A percentile compares a stretch with the other conserved stretches of the same genome.
phyloP scores from a whole-genome alignment of 257 asterid genomes.

The Nicotiana undulata region DNA sequence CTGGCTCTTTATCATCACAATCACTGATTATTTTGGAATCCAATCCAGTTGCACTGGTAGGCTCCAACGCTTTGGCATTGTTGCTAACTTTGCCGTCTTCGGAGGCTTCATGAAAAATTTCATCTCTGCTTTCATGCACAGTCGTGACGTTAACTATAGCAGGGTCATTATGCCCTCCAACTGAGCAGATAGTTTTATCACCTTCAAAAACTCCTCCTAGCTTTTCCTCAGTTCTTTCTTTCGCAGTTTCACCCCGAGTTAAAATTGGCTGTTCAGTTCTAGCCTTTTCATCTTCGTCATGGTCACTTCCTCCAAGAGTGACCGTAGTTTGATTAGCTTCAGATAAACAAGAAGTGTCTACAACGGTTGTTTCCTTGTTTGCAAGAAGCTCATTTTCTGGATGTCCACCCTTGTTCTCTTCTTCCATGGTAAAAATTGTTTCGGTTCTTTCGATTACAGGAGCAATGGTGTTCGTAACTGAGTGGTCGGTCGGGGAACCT shows the following conservation, averaged over 20 bases:
- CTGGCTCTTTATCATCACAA: constrained; percentile 18
- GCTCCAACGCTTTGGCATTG: constrained; percentile 5
- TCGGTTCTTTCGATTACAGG: constrained; percentile 12
- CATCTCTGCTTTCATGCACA: not conserved
- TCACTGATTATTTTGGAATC: constrained; percentile 5
- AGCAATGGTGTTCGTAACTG: constrained; percentile 14
- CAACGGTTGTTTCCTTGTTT: constrained; percentile 10
- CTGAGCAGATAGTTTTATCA: not conserved
- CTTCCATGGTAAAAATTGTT: constrained; percentile 6
- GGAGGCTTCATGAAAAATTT: not conserved
- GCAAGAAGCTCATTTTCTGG: constrained; percentile 18
- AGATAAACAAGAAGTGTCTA: not conserved
- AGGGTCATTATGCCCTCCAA: not conserved
- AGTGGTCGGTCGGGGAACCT: not conserved
- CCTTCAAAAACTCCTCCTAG: not conserved
- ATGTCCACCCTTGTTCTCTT: constrained; percentile 14
- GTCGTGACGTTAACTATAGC: not conserved
- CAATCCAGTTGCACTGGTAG: constrained; percentile 11
- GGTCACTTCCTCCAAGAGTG: constrained; percentile 20
- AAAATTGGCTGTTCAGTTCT: constrained; percentile 1
- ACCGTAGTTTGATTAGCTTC: constrained; percentile 19
- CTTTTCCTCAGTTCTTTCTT: constrained; percentile 18
- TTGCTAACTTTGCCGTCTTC: not conserved
- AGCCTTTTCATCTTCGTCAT: constrained; percentile 17
- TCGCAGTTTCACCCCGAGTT: constrained; percentile 18